Percentiles rank a stretch among this genome's conserved stretches.
Conservation (phyloP, 2,329 filamentous ascomycete genomes). For the Pseudophaeomoniella oleicola region DNA sequence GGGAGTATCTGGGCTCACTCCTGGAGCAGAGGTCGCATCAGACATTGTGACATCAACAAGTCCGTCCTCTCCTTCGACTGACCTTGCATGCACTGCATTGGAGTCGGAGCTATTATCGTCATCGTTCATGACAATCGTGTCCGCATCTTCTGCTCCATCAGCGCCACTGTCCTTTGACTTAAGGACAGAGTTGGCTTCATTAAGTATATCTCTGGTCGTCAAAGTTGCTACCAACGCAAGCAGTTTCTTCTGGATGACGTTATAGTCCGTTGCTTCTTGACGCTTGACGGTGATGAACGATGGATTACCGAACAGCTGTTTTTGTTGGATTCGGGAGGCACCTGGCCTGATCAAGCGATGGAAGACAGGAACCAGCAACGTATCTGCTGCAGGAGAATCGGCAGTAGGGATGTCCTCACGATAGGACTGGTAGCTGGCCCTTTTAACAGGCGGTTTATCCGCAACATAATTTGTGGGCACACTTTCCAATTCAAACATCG, state of each 20-base stretch:
- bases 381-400: conserved; percentile 29
- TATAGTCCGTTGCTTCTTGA: conserved; percentile 55
- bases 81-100: conserved; percentile 55
- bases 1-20: conserved; percentile 7
- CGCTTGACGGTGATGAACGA: conserved; percentile 59
- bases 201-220: conserved; percentile 54
- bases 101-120: conserved; percentile 52
- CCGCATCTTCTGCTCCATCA: conserved; percentile 42
- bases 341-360: conserved; percentile 20
- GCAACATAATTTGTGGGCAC: conserved; percentile 64
- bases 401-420: conserved; percentile 23
- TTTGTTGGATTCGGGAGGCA: conserved; percentile 8
- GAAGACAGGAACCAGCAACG: conserved; percentile 33
- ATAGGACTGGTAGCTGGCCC: conserved; percentile 14
- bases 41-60: conserved; percentile 84
- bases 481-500: conserved; percentile 64
- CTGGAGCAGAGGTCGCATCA: conserved; percentile 30
- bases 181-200: conserved; percentile 25
- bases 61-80: conserved; percentile 77
- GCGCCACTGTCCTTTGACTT: conserved; percentile 31
- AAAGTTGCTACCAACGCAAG: conserved; percentile 61
- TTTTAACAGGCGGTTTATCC: conserved; percentile 33
- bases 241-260: conserved; percentile 66
- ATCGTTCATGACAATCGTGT: conserved; percentile 52
- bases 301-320: conserved; percentile 25